Percentiles rank a stretch among this genome's conserved stretches.
Evolutionary conservation across 805 yeast genomes (phyloP).

Genomic region (Suhomyces tanzawaensis): DNA sequence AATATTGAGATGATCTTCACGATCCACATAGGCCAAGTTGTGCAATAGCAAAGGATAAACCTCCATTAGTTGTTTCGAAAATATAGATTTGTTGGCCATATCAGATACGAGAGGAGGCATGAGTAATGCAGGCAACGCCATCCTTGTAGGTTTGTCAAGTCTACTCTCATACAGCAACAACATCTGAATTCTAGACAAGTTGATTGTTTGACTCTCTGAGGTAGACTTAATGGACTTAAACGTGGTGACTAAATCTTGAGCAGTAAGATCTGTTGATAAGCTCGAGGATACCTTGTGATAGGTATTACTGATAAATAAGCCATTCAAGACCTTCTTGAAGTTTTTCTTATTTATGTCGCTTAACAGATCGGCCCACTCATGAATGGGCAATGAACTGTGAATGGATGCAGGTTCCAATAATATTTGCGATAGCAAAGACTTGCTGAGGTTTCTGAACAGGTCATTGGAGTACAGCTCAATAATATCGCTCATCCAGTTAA

Average conservation of each 20-base stretch:
- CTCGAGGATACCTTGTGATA: background rate
- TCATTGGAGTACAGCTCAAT: slow-evolving; percentile 5
- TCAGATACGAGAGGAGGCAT: slow-evolving; percentile 58
- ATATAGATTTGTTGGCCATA: slow-evolving; percentile 42
- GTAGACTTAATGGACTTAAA: background rate
- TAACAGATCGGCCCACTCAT: background rate
- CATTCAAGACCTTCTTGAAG: slow-evolving; percentile 26
- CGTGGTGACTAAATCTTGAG: background rate
- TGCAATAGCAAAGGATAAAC: slow-evolving; percentile 52
- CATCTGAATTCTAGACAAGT: slow-evolving; percentile 51
- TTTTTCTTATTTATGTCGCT: background rate
- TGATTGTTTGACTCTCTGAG: background rate
- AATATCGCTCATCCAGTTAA: slow-evolving; percentile 45
- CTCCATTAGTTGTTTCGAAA: slow-evolving; percentile 53
- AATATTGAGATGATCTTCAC: slow-evolving; percentile 46
- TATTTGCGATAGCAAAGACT: background rate
- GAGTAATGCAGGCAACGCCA: slow-evolving; percentile 44
- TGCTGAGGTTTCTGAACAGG: background rate
- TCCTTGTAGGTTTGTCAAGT: slow-evolving; percentile 51
- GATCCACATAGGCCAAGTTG: slow-evolving; percentile 46
- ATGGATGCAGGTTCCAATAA: background rate
- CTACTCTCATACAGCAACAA: slow-evolving; percentile 60
- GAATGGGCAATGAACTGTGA: background rate
- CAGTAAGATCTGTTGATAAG: background rate
- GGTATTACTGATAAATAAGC: slow-evolving; percentile 8